Evolutionary conservation across 768 basidiomycete species (phyloP).

Genomic region (Boletus fagicola): DNA sequence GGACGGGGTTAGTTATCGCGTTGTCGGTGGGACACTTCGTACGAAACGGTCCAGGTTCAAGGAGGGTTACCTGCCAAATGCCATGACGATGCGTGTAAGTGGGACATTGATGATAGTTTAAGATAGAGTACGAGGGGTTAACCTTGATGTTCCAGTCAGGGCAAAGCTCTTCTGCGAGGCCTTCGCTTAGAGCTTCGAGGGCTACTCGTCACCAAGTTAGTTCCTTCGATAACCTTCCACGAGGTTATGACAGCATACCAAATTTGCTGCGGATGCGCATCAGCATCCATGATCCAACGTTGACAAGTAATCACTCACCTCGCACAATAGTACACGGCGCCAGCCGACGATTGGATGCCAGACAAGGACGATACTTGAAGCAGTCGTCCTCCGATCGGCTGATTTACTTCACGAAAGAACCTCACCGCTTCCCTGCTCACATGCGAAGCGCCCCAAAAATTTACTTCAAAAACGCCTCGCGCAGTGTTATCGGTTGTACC

Average conservation of each 20-base stretch:
- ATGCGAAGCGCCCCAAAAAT: conserved; percentile 45
- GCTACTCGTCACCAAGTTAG: not conserved
- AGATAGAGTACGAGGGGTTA: not conserved
- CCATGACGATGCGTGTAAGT: not conserved
- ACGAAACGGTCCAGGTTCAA: conserved; percentile 3
- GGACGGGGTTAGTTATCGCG: not conserved
- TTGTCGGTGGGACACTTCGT: conserved; percentile 1
- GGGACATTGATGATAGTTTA: too few relatives aligned
- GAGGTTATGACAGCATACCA: conserved; percentile 3
- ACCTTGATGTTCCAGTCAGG: conserved; percentile 26
- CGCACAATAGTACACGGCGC: conserved; percentile 23
- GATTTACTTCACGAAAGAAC: conserved; percentile 25
- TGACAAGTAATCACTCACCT: conserved; percentile 6
- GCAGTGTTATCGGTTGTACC: conserved; percentile 34
- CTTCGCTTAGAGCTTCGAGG: conserved; percentile 18
- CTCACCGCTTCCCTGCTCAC: conserved; percentile 36
- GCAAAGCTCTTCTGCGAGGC: conserved; percentile 12
- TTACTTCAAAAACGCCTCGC: conserved; percentile 38
- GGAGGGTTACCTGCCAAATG: not conserved
- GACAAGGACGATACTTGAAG: conserved; percentile 36
- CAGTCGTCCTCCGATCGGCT: conserved; percentile 38
- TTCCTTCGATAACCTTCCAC: not conserved
- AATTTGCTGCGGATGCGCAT: conserved; percentile 14
- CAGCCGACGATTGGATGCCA: conserved; percentile 24
- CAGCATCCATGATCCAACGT: not conserved